Evolutionary conservation across 2,329 filamentous ascomycete species (phyloP).

Genomic region (Trichoderma simmonsii): DNA sequence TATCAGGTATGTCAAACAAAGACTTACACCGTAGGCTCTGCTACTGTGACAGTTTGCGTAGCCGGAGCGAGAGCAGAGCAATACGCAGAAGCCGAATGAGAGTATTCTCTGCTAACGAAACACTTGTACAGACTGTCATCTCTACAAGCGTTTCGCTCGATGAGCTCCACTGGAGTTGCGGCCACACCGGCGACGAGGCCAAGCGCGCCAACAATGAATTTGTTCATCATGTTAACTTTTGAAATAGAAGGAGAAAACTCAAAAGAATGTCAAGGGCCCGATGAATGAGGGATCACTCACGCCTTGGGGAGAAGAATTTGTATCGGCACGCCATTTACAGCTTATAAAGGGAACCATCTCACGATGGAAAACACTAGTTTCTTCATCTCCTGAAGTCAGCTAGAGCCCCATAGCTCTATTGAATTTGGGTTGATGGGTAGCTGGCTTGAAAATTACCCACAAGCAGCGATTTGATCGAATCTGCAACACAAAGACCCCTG

Average conservation of each 20-base stretch:
- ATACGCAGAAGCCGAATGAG: constrained; percentile 22
- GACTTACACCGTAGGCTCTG: constrained; percentile 20
- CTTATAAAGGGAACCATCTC: not conserved
- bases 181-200: constrained; percentile 1
- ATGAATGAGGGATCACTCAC: not conserved
- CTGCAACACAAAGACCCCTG: not conserved
- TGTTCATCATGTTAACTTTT: not conserved
- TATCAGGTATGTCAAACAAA: not conserved
- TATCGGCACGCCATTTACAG: not conserved
- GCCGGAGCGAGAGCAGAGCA: constrained; percentile 23
- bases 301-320: not conserved
- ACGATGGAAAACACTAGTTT: not conserved
- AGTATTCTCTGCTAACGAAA: constrained; percentile 24
- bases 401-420: not conserved
- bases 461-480: not conserved
- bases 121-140: constrained; percentile 26
- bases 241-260: not conserved
- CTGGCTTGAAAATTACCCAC: not conserved
- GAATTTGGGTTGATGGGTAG: not conserved
- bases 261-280: not conserved
- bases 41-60: constrained; percentile 21
- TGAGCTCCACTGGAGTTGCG: constrained; percentile 15
- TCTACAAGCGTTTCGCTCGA: constrained; percentile 22
- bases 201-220: constrained; percentile 12
- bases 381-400: not conserved